Percentiles rank a stretch among this genome's conserved stretches.
Conservation (phyloP, 2,329 filamentous ascomycete species). For the Sordariomycetes sp. region DNA sequence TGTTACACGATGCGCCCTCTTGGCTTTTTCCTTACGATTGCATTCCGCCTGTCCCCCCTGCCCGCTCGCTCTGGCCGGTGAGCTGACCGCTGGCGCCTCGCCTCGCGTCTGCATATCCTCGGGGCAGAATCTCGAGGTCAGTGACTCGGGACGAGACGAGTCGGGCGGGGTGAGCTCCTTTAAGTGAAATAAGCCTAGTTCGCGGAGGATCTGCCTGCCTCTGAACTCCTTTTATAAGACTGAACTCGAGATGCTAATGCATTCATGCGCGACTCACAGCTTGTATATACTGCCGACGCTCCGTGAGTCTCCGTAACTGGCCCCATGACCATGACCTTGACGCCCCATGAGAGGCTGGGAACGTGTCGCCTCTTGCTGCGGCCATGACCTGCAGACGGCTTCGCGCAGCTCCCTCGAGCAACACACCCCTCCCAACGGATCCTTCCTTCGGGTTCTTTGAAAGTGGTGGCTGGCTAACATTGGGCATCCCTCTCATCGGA, state of each 20-base stretch:
- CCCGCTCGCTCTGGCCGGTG: background rate
- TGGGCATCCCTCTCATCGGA: constrained; percentile 4
- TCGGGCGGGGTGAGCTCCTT: background rate
- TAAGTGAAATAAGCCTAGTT: background rate
- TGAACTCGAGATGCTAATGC: constrained; percentile 7
- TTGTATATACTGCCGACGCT: constrained; percentile 81
- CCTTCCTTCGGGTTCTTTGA: constrained; percentile 8
- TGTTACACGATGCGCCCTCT: background rate
- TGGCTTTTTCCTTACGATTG: background rate
- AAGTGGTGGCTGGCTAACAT: constrained; percentile 4
- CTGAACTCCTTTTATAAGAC: constrained; percentile 7
- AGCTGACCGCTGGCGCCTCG: background rate
- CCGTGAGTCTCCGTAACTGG: constrained; percentile 47
- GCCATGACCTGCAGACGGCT: constrained; percentile 3
- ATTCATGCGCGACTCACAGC: constrained; percentile 40
- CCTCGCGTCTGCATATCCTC: background rate
- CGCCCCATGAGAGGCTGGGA: constrained; percentile 6
- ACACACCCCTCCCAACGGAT: constrained; percentile 5
- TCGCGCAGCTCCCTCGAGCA: background rate
- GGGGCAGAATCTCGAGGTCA: background rate
- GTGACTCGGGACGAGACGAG: background rate
- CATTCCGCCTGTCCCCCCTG: background rate
- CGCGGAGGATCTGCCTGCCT: constrained; percentile 3
- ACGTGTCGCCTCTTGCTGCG: constrained; percentile 5
- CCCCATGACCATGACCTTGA: background rate